Base-by-base conservation (phyloP, 495 filamentous ascomycete genomes). In the Physcia stellaris region DNA sequence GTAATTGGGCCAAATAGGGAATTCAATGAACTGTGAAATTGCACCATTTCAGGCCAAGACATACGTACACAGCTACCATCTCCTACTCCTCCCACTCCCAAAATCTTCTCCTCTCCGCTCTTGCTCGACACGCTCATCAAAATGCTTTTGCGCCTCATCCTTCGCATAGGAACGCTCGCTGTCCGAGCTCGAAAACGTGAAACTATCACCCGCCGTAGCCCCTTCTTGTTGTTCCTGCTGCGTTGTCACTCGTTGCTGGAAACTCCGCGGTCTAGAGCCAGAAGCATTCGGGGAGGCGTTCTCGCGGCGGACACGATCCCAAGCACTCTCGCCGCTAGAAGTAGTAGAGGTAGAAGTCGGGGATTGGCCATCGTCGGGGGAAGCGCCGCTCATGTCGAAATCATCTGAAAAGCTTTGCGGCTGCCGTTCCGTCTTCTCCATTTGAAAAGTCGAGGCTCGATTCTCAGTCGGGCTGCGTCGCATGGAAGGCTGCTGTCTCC, bases 131-230 rank as follows among this genome's bases (percentile, higher is more conserved):
- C 55, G 45, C 22, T 54, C 59, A 48, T 73, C 69, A 50, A 73
- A 73, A 24, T 69, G 62, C 37, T 63, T 59, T 53, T 74, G 70
- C 37, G 67, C 66, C 45, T 71, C 59, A 17, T 43, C 54, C 43
- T 54, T 62, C n/a, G 62, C 67, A 32, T 57, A 43, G 16, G 54
- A 38, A 16, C 54, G 52, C 21, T 66, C 63, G 33, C 57, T 51
- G 1, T 62, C 61, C 3, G 45, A 48, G 0, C 34, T 48, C 6
- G 60, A 58, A 35, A 64, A 69, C 18, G 57, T 41, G 42, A 68
- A 70, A 28, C 54, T 57, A 35, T 70, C 64, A 1, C 52, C 42
- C 1, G 26, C 21, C 4, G 39, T 43, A 3, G 40, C 33, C 7
- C 17, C 44, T 19, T 40, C 35, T 20, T 49, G 42, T 13, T 40